Evolutionary conservation across 192 early-diverging fungal genomes (phyloP).

Genomic region (Chytriomyces sp.): DNA sequence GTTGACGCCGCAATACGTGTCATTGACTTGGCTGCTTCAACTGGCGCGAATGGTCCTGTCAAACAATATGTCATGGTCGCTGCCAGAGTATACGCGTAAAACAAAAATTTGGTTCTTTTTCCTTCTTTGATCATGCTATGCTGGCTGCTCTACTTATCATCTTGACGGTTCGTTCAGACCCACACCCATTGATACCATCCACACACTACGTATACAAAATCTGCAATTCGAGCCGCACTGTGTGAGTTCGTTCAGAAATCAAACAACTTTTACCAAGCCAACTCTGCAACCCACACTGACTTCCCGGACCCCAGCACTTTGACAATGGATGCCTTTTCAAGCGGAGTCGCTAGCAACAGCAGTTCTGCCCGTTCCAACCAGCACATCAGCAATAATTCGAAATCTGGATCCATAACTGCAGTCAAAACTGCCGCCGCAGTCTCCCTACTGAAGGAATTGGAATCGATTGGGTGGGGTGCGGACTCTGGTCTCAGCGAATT

Average conservation of each 20-base stretch:
- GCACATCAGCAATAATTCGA: neutral
- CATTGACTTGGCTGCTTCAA: neutral
- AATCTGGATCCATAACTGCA: neutral
- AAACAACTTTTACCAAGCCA: neutral
- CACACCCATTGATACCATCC: slow-evolving; percentile 23
- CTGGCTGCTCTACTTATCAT: neutral
- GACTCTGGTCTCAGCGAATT: neutral
- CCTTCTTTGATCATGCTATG: neutral
- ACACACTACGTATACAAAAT: slow-evolving; percentile 19
- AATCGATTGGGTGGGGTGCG: neutral
- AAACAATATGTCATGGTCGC: slow-evolving; percentile 6
- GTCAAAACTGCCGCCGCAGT: slow-evolving; percentile 11
- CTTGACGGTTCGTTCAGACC: neutral
- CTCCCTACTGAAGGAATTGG: neutral
- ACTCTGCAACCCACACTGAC: neutral
- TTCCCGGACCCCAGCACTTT: neutral
- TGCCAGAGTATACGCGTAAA: neutral
- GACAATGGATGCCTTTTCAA: neutral
- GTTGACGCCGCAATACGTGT: neutral
- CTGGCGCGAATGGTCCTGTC: neutral
- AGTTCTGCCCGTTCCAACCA: neutral
- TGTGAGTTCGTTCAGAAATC: too few species aligned
- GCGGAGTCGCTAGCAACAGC: neutral
- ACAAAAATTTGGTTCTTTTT: neutral
- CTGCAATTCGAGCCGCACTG: slow-evolving; percentile 1